phyloP scores from a whole-genome alignment of 148 eudicot genomes.

The Cornus kousa region DNA sequence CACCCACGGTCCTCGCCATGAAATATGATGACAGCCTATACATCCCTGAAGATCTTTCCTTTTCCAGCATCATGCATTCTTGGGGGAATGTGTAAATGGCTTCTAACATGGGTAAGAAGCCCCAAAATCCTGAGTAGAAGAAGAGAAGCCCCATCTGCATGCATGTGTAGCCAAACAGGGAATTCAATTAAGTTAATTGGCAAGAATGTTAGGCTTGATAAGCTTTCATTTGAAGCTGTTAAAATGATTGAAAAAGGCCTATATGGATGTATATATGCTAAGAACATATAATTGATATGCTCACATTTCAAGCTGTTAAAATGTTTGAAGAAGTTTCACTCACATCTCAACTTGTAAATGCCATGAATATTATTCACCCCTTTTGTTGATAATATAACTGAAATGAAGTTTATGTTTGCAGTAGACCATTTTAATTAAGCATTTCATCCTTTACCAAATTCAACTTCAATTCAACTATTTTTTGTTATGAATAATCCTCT shows the following conservation, averaged over 20 bases:
- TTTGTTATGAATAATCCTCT: no score
- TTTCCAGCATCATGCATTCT: slow-evolving; percentile 58
- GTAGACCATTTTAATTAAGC: neutral
- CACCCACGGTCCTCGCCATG: slow-evolving; percentile 52
- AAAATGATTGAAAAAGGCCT: neutral
- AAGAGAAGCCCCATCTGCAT: slow-evolving; percentile 78
- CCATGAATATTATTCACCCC: no score
- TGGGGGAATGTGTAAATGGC: slow-evolving; percentile 82
- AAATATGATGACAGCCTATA: slow-evolving; percentile 76
- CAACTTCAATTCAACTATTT: no score
- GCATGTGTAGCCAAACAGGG: neutral
- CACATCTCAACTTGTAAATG: no score
- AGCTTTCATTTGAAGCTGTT: neutral
- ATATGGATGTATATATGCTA: no score
- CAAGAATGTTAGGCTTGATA: neutral
- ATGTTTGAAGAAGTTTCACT: no score
- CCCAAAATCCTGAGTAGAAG: slow-evolving; percentile 73
- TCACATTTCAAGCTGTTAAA: no score
- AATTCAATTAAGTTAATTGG: neutral
- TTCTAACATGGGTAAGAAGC: slow-evolving; percentile 64
- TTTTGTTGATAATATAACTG: no score
- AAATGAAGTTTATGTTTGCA: no score
- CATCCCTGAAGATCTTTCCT: slow-evolving; percentile 83
- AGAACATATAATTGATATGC: no score
- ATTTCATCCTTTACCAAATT: no score